These are phyloP conservation scores for Lentinula sp. DNA, from an alignment of 768 basidiomycete genomes.

Conservation along the genomic window DNA sequence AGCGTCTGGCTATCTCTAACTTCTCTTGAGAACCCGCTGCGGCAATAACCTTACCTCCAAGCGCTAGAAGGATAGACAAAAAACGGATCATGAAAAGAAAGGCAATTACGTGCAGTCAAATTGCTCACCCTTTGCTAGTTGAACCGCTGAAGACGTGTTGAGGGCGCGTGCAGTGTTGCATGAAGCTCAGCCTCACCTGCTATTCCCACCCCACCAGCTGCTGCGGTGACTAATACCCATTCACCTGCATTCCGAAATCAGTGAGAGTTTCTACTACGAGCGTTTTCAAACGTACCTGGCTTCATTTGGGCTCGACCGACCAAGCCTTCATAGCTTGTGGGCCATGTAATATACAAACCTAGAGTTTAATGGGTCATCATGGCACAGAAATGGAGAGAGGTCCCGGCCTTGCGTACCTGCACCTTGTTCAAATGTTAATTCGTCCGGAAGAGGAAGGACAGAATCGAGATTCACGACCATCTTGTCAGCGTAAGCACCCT, in stretches of 20 bases:
- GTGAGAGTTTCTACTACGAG: background rate
- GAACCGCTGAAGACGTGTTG: slow-evolving; percentile 51
- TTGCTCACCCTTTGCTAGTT: slow-evolving; percentile 78
- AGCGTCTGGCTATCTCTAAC: slow-evolving; percentile 65
- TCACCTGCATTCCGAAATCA: slow-evolving; percentile 46
- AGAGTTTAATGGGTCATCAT: background rate
- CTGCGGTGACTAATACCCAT: slow-evolving; percentile 89
- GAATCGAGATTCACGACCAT: slow-evolving; percentile 45
- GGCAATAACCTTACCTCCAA: slow-evolving; percentile 93
- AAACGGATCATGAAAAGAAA: background rate
- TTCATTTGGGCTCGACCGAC: slow-evolving; percentile 80
- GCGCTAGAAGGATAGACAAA: slow-evolving; percentile 34
- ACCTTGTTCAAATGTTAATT: slow-evolving; percentile 79
- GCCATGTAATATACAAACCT: slow-evolving; percentile 76
- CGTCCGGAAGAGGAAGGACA: slow-evolving; percentile 66
- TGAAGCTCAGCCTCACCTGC: slow-evolving; percentile 21
- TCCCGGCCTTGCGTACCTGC: slow-evolving; percentile 44
- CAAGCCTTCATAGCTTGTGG: slow-evolving; percentile 89
- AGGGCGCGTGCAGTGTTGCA: background rate
- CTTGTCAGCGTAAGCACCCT: slow-evolving; percentile 80
- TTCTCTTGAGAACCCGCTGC: slow-evolving; percentile 81
- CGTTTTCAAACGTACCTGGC: slow-evolving; percentile 42
- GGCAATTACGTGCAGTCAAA: background rate
- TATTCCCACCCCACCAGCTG: slow-evolving; percentile 94
- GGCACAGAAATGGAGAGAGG: background rate